Conservation (phyloP, 306 rosid genomes). For the Gynostemma pentaphyllum region DNA sequence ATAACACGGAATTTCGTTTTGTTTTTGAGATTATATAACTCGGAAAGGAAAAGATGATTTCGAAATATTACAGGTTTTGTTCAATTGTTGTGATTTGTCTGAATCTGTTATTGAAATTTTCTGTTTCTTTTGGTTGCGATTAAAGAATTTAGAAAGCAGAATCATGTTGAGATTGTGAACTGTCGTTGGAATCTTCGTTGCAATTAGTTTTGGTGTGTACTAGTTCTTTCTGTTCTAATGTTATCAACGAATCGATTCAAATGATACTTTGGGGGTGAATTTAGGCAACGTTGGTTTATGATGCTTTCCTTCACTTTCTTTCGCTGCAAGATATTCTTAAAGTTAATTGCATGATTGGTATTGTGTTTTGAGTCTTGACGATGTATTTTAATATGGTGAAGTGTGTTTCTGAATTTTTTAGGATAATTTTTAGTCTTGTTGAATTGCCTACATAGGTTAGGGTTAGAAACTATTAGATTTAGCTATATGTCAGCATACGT, state of each 20-base stretch:
- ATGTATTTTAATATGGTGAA: not conserved
- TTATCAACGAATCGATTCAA: not conserved
- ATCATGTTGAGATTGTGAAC: too few relatives aligned
- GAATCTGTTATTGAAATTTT: not conserved
- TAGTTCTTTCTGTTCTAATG: not conserved
- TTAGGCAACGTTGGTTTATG: not conserved
- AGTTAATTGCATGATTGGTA: not conserved
- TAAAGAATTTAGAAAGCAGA: too few relatives aligned
- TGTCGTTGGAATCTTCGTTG: not conserved
- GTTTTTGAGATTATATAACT: not conserved
- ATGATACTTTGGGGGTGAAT: not conserved
- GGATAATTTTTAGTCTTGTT: not conserved
- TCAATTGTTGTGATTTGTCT: not conserved
- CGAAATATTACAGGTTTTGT: conserved; percentile 12
- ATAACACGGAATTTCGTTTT: not conserved
- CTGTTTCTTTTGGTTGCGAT: too few relatives aligned
- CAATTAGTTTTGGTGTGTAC: not conserved
- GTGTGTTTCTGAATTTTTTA: not conserved
- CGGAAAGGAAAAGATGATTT: conserved; percentile 1
- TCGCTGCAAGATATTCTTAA: not conserved
- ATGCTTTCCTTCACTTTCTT: not conserved
- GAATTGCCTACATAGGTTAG: not conserved
- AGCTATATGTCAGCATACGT: not conserved
- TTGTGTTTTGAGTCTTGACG: not conserved
- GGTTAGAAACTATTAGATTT: not conserved